phyloP scores from a whole-genome alignment of 352 stramenopile genomes.

The Globisporangium solare region DNA sequence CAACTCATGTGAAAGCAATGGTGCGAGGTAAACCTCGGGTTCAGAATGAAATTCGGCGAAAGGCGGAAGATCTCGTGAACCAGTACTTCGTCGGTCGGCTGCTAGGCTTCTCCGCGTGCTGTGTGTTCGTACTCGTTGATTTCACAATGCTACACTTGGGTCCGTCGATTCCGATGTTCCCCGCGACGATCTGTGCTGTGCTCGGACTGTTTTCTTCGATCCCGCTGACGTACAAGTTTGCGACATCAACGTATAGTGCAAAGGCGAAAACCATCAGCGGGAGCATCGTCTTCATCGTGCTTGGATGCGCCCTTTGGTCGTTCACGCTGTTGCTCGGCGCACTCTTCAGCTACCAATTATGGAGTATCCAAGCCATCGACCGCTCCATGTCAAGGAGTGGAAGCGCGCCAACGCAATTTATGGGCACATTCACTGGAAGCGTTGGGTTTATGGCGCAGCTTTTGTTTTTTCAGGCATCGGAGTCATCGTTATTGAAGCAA shows the following conservation, averaged over 20 bases:
- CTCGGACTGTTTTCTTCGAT: slow-evolving; percentile 50
- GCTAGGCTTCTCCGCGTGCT: slow-evolving; percentile 34
- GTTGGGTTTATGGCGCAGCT: slow-evolving; percentile 43
- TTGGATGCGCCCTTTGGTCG: slow-evolving; percentile 50
- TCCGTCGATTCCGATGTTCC: slow-evolving; percentile 39
- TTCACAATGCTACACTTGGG: slow-evolving; percentile 38
- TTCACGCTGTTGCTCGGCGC: slow-evolving; percentile 46
- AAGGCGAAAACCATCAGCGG: slow-evolving; percentile 32
- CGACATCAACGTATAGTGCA: slow-evolving; percentile 19
- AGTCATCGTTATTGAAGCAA: slow-evolving; percentile 7
- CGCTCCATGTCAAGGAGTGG: not conserved
- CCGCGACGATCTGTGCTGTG: slow-evolving; percentile 38
- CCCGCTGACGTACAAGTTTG: slow-evolving; percentile 43
- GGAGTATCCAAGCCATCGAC: slow-evolving; percentile 21
- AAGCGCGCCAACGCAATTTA: slow-evolving; percentile 25
- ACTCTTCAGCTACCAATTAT: slow-evolving; percentile 44
- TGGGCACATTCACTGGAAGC: slow-evolving; percentile 44
- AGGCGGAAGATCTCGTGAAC: slow-evolving; percentile 20
- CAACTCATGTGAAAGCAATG: not conserved
- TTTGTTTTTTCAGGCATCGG: slow-evolving; percentile 36
- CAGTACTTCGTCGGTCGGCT: slow-evolving; percentile 35
- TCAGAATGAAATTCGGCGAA: slow-evolving; percentile 4
- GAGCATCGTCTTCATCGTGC: slow-evolving; percentile 46
- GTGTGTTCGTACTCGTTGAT: slow-evolving; percentile 47
- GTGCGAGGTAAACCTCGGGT: not conserved